phyloP scores from a whole-genome alignment of 2,329 filamentous ascomycete species.

The Colletotrichum sp. region DNA sequence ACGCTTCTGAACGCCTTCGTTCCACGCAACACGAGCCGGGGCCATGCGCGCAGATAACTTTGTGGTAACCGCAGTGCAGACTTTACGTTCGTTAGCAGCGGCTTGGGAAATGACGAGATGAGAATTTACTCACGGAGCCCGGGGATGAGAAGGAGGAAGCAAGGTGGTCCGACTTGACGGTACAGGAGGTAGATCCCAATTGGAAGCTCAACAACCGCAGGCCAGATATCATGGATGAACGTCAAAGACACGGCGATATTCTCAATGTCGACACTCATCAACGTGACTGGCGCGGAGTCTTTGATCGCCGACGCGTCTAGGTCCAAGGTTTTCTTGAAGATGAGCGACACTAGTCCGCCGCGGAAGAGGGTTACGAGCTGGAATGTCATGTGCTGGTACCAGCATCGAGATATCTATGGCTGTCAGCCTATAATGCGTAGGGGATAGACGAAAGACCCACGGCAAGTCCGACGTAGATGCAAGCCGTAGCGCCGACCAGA shows the following conservation, averaged over 20 bases:
- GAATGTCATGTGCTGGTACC: constrained; percentile 38
- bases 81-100: constrained; percentile 34
- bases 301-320: constrained; percentile 34
- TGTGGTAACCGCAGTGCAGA: background rate
- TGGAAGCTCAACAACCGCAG: constrained; percentile 38
- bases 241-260: constrained; percentile 29
- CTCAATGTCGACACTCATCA: constrained; percentile 53
- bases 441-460: constrained; percentile 26
- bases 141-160: constrained; percentile 31
- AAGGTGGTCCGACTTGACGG: constrained; percentile 35
- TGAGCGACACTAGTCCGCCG: constrained; percentile 43
- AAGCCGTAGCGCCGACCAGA: constrained; percentile 43
- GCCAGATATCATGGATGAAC: constrained; percentile 41
- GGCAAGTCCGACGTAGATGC: constrained; percentile 48
- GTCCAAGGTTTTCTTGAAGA: constrained; percentile 52
- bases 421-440: constrained; percentile 6
- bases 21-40: constrained; percentile 42
- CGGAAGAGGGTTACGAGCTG: constrained; percentile 41
- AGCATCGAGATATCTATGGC: constrained; percentile 10
- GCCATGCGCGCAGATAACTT: constrained; percentile 30
- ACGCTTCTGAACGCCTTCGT: constrained; percentile 42
- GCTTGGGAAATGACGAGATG: background rate
- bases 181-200: constrained; percentile 41
- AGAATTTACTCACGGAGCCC: constrained; percentile 26
- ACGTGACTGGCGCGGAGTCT: constrained; percentile 43